Evolutionary conservation across 192 early-diverging fungal species (phyloP).

Genomic region (Spizellomyces sp.): DNA sequence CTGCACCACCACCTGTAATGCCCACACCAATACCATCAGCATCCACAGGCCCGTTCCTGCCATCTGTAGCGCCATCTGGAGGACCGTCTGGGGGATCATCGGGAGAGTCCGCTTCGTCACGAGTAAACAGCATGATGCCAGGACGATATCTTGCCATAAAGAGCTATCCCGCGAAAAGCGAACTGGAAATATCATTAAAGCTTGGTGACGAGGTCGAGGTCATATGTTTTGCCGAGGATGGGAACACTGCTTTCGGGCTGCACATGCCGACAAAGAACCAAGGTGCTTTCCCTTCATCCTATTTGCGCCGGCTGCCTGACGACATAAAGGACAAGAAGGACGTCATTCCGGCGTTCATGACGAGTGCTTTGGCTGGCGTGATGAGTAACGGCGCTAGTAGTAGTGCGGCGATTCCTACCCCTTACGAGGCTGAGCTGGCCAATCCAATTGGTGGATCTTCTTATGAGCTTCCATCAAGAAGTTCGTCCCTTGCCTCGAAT

Average conservation of each 20-base stretch:
- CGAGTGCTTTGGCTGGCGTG: neutral
- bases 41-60: neutral
- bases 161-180: constrained; percentile 6
- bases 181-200: constrained; percentile 23
- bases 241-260: constrained; percentile 13
- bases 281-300: constrained; percentile 12
- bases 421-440: neutral
- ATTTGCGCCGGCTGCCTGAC: constrained; percentile 13
- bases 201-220: constrained; percentile 30
- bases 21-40: neutral
- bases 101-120: neutral
- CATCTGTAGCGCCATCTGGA: neutral
- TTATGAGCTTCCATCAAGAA: constrained; percentile 2
- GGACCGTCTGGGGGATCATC: neutral
- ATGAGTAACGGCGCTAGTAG: neutral
- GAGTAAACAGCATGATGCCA: neutral
- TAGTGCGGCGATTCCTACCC: neutral
- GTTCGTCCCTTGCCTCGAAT: neutral
- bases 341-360: neutral
- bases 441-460: neutral
- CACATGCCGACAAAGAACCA: constrained; percentile 13
- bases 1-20: neutral
- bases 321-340: neutral
- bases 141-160: constrained; percentile 20
- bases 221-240: constrained; percentile 8